These are phyloP conservation scores for Chrysosporium queenslandicum DNA, from an alignment of 2,329 filamentous ascomycete genomes.

Conservation along the genomic window DNA sequence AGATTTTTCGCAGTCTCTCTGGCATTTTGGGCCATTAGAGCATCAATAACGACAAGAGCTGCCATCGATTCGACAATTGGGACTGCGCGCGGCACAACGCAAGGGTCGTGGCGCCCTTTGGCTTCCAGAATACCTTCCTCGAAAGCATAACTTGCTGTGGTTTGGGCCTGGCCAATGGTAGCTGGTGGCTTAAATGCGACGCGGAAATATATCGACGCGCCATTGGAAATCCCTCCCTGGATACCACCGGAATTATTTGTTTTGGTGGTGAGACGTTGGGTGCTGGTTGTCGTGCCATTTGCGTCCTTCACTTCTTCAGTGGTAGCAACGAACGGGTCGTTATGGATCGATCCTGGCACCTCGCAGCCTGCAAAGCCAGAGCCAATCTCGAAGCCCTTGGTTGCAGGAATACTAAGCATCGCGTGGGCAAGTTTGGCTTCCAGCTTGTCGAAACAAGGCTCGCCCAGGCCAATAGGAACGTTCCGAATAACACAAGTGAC, in stretches of 20 bases:
- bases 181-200: conserved; percentile 92
- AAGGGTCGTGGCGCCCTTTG: conserved; percentile 90
- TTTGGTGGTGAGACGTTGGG: conserved; percentile 63
- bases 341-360: conserved; percentile 80
- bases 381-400: conserved; percentile 91
- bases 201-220: conserved; percentile 86
- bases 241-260: conserved; percentile 94
- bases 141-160: conserved; percentile 69
- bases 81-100: conserved; percentile 78
- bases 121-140: conserved; percentile 69
- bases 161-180: conserved; percentile 82
- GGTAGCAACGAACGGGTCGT: conserved; percentile 69
- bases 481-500: conserved; percentile 91
- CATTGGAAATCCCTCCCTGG: conserved; percentile 91
- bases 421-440: conserved; percentile 85
- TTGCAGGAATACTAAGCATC: conserved; percentile 90
- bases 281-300: conserved; percentile 17
- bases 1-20: conserved; percentile 42
- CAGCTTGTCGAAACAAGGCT: conserved; percentile 91
- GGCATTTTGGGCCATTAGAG: conserved; percentile 69
- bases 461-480: conserved; percentile 73
- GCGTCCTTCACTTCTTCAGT: conserved; percentile 33
- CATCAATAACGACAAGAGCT: conserved; percentile 75
- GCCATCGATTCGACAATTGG: conserved; percentile 73
- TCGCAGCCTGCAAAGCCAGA: conserved; percentile 83